A percentile compares a stretch with the other conserved stretches of the same genome.
These are phyloP conservation scores for Phanerodontia chrysosporium DNA, from an alignment of 768 basidiomycete species.

Conservation along the genomic window DNA sequence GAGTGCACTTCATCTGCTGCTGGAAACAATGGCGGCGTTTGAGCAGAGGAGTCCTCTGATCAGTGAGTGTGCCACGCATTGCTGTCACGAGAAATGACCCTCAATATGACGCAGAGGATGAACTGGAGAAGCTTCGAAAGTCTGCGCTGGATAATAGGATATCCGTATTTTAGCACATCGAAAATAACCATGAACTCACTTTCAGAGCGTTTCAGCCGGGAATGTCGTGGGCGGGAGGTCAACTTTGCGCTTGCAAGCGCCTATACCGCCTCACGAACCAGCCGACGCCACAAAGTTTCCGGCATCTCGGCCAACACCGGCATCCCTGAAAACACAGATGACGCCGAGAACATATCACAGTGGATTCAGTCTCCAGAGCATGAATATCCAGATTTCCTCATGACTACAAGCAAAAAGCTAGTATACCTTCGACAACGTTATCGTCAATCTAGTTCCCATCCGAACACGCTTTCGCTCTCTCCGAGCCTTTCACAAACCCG, in stretches of 20 bases:
- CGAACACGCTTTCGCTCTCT: conserved; percentile 34
- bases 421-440: no score
- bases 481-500: conserved; percentile 48
- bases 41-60: background rate
- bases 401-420: no score
- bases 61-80: background rate
- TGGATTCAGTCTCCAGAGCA: no score
- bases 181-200: no score
- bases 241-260: no score
- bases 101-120: background rate
- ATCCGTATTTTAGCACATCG: background rate
- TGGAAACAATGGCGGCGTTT: background rate
- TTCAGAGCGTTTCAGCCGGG: no score
- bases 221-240: no score
- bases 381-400: no score
- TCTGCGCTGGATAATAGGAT: background rate
- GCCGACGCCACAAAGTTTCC: background rate
- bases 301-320: background rate
- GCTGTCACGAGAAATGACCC: background rate
- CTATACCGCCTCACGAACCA: background rate
- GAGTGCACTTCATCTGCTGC: background rate
- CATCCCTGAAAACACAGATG: background rate
- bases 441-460: conserved; percentile 30
- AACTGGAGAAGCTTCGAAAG: background rate
- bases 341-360: no score